Percentiles rank a stretch among this genome's conserved stretches.
Evolutionary conservation across 1,284 basidiomycete genomes (phyloP).

Genomic region (Pseudozyma hubeiensis): DNA sequence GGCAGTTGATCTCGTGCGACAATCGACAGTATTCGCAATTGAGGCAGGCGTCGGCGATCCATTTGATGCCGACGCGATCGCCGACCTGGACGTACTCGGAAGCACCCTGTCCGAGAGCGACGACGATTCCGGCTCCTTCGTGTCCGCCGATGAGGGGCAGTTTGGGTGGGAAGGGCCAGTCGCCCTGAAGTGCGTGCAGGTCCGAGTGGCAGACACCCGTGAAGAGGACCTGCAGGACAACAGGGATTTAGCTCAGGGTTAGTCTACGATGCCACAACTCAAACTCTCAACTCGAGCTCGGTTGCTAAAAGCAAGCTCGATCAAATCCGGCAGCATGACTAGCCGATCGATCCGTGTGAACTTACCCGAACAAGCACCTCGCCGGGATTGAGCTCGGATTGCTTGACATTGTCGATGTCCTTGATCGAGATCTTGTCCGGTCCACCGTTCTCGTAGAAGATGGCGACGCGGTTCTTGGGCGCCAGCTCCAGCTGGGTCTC

Average conservation of each 20-base stretch:
- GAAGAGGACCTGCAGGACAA: conserved; percentile 29
- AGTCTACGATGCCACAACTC: too few species aligned
- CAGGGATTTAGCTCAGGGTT: too few species aligned
- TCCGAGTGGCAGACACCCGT: conserved; percentile 52
- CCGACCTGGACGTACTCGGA: conserved; percentile 75
- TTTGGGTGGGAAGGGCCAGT: conserved; percentile 71
- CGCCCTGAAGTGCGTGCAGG: conserved; percentile 57
- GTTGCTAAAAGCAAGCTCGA: too few species aligned
- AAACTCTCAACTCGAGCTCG: too few species aligned
- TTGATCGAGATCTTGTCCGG: conserved; percentile 46
- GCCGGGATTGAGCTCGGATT: conserved; percentile 76
- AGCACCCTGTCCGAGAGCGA: conserved; percentile 80
- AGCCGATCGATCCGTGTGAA: not conserved
- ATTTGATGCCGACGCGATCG: conserved; percentile 85
- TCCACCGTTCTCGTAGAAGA: conserved; percentile 50
- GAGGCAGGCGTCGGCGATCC: conserved; percentile 73
- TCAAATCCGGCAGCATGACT: too few species aligned
- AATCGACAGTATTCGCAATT: conserved; percentile 80
- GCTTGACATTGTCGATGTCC: conserved; percentile 25
- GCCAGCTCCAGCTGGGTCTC: conserved; percentile 37
- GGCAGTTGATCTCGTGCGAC: conserved; percentile 76
- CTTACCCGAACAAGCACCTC: conserved; percentile 82
- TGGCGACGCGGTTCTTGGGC: conserved; percentile 40
- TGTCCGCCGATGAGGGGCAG: conserved; percentile 86
- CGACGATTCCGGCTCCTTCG: conserved; percentile 76